Percentiles rank a stretch among this genome's conserved stretches.
These are phyloP conservation scores for Senna tora DNA, from an alignment of 306 rosid species.

Conservation along the genomic window DNA sequence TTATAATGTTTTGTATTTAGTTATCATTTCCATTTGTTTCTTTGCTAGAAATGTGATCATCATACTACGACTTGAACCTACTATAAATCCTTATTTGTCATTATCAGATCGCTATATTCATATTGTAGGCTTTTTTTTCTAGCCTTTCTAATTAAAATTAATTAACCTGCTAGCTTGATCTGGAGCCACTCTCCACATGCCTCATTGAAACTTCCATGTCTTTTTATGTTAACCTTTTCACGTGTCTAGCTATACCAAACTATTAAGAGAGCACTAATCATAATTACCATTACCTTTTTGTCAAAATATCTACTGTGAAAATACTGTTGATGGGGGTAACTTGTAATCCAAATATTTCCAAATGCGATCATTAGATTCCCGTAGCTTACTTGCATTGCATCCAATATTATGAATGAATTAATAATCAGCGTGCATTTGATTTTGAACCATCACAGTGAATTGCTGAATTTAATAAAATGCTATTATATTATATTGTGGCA, in stretches of 20 bases:
- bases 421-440: not conserved
- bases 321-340: conserved; percentile 16
- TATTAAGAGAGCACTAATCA: conserved; percentile 41
- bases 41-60: not conserved
- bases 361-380: conserved; percentile 42
- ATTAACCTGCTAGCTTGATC: conserved; percentile 39
- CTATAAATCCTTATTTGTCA: conserved; percentile 40
- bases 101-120: no score
- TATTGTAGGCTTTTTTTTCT: conserved; percentile 39
- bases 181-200: no score
- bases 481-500: no score
- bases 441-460: conserved; percentile 1
- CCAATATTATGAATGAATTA: conserved; percentile 11
- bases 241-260: conserved; percentile 37
- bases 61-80: not conserved
- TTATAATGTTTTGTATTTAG: conserved; percentile 47
- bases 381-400: conserved; percentile 42
- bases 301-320: conserved; percentile 5
- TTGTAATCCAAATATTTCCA: conserved; percentile 32
- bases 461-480: no score
- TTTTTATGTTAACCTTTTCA: conserved; percentile 37
- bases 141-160: conserved; percentile 41
- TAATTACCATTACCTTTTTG: conserved; percentile 40
- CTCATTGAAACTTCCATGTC: conserved; percentile 49
- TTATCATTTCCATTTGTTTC: conserved; percentile 43